Base-by-base conservation (phyloP, 257 asterid genomes). In the Rhazya stricta region DNA sequence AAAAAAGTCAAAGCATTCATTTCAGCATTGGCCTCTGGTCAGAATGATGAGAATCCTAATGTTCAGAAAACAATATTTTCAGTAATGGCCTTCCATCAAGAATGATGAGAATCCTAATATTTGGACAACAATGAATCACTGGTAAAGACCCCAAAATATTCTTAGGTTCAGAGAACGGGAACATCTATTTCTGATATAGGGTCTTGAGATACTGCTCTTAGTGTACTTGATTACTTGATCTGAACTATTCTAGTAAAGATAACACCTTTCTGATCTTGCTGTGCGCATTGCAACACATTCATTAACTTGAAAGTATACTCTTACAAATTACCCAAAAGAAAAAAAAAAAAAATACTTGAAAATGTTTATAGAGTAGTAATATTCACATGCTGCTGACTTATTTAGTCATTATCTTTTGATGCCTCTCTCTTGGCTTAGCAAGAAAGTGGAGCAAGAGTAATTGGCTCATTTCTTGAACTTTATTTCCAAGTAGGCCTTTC, bases 241-340 rank as follows among this genome's bases (percentile, higher is more conserved):
- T 21, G 10, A 36, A 39, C 7, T 32, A n/a, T 46, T n/a, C 27
- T 19, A 19, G 25, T 51, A 1, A 18, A 56, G 16, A 12, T 74
- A 11, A 45, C 34, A 10, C n/a, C 71, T 32, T 21, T 32, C 25
- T 32, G 30, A 29, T 29, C 21, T 74, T 8, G 37, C 56, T 43
- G 27, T 74, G 63, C 43, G 34, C 32, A 45, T 48, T 62, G 54
- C 72, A 63, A 9, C 69, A 13, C 36, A 13, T n/a, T 27, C 37
- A 34, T 74, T 63, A 29, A 74, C n/a, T 10, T 74, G 65, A 63
- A 34, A 23, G 66, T 34, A 2, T 46, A 25, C 78, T 41, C 19
- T 9, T 27, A 29, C 7, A 27, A 43, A 42, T 27, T 60, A 11
- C 15, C 43, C 43, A 39, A 6, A 39, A 1, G 7, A 4, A 9